Evolutionary conservation across 495 filamentous ascomycete genomes (phyloP).

Genomic region (Trichoderma gamsii): DNA sequence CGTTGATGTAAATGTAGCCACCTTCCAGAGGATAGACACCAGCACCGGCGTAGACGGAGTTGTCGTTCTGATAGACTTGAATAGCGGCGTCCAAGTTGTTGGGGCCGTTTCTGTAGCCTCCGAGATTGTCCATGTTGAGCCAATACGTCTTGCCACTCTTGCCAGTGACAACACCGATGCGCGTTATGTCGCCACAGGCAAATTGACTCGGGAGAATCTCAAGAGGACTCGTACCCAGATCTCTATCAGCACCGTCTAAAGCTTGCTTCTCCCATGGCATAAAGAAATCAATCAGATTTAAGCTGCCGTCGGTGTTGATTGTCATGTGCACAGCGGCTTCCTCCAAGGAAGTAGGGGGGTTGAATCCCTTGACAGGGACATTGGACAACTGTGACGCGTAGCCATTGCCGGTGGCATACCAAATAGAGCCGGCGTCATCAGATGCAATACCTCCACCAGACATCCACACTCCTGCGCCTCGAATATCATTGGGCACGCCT

Average conservation of each 20-base stretch:
- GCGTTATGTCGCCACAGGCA: constrained; percentile 29
- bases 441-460: constrained; percentile 38
- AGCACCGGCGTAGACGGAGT: constrained; percentile 36
- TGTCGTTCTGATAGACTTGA: constrained; percentile 28
- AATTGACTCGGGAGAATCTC: constrained; percentile 35
- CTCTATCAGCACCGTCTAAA: constrained; percentile 41
- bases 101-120: constrained; percentile 34
- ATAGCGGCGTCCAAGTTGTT: constrained; percentile 32
- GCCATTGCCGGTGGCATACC: constrained; percentile 42
- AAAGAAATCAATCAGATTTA: constrained; percentile 37
- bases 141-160: constrained; percentile 35
- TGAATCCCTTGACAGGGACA: constrained; percentile 33
- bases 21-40: constrained; percentile 39
- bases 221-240: constrained; percentile 39
- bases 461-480: constrained; percentile 38
- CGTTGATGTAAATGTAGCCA: constrained; percentile 33
- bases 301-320: constrained; percentile 33
- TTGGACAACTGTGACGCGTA: constrained; percentile 34
- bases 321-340: constrained; percentile 38
- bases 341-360: constrained; percentile 36
- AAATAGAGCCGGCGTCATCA: constrained; percentile 33
- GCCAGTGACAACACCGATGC: constrained; percentile 32
- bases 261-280: constrained; percentile 36
- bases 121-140: constrained; percentile 33
- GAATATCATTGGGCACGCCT: constrained; percentile 23